Base-by-base conservation (phyloP, 2,329 filamentous ascomycete species). In the Pseudocercospora cruenta region DNA sequence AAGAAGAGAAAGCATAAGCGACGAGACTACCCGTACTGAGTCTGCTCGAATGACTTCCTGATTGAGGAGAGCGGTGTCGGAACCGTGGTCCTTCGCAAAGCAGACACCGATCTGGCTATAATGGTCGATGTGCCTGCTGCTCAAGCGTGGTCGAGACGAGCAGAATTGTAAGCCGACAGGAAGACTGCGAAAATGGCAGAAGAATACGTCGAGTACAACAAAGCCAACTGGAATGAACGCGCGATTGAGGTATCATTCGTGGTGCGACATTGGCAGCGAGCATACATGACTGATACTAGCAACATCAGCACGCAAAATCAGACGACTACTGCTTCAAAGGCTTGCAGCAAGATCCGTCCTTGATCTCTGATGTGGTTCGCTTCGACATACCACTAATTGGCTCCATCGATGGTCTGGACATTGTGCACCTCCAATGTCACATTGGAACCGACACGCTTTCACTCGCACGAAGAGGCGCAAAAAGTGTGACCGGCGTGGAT, bases 391-490 rank as follows among this genome's bases (percentile, higher is more conserved):
- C 69, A 0, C 68, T 67, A 16, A 65, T 70, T 6, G 66, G 64
- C 16, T 10, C 58, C 31, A 57, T 70, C 33, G 19, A 43, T 3
- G 39, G 28, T 22, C 58, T 66, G 1, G 31, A 63, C 7, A 53
- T 68, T 39, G 64, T 67, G n/a, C 71, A 72, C 64, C 62, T 72
- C 26, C 69, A 72, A 64, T 72, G 69, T 63, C 68, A 71, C 49
- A 71, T 72, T 45, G 70, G 65, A 10, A 71, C 70, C 22, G 69
- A 72, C 62, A 71, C 70, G 8, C 69, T 72, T 8, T 72, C 70
- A 1, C 66, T 72, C 8, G 67, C 67, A 7, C 66, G 70, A n/a
- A 65, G 60, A 4, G 70, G 70, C 12, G 69, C 70, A 14, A 63
- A 60, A 2, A 59, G 53, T 16, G 70, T 72, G 31, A 47, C 57